Percentiles rank a stretch among this genome's conserved stretches.
These are phyloP conservation scores for Rhododendron henanense DNA, from an alignment of 148 eudicot species.

Conservation along the genomic window DNA sequence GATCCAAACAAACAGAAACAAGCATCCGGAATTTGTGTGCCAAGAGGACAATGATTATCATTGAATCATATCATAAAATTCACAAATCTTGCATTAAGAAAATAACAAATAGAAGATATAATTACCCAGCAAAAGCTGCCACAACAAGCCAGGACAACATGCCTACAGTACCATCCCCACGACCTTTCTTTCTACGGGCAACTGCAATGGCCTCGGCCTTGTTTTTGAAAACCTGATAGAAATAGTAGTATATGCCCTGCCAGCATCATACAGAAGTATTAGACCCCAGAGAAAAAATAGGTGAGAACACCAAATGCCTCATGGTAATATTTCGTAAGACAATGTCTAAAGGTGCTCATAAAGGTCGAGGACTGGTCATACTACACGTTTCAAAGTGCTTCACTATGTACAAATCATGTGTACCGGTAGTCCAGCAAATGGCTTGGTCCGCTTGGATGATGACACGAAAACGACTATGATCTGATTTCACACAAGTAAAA, in stretches of 20 bases:
- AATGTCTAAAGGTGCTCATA: background rate
- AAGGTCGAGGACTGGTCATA: background rate
- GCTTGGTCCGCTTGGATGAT: background rate
- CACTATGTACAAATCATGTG: background rate
- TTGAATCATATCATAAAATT: background rate
- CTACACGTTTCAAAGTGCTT: background rate
- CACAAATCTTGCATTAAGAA: background rate
- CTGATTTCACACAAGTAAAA: background rate
- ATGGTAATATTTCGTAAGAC: background rate
- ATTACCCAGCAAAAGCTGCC: slow-evolving; percentile 89
- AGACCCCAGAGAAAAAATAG: background rate
- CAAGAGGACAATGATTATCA: background rate
- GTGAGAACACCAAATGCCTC: background rate
- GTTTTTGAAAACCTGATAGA: slow-evolving; percentile 94
- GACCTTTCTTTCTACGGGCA: slow-evolving; percentile 56
- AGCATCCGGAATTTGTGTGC: background rate
- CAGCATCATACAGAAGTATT: slow-evolving; percentile 15
- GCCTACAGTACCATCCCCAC: slow-evolving; percentile 84
- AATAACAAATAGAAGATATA: background rate
- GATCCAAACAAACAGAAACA: background rate
- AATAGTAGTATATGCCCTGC: slow-evolving; percentile 89
- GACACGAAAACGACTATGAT: too few relatives aligned
- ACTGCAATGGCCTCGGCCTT: slow-evolving; percentile 78
- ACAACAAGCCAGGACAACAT: slow-evolving; percentile 87
- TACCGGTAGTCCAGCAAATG: background rate